Evolutionary conservation across 495 filamentous ascomycete species (phyloP).

Genomic region (Neurospora cerealis): DNA sequence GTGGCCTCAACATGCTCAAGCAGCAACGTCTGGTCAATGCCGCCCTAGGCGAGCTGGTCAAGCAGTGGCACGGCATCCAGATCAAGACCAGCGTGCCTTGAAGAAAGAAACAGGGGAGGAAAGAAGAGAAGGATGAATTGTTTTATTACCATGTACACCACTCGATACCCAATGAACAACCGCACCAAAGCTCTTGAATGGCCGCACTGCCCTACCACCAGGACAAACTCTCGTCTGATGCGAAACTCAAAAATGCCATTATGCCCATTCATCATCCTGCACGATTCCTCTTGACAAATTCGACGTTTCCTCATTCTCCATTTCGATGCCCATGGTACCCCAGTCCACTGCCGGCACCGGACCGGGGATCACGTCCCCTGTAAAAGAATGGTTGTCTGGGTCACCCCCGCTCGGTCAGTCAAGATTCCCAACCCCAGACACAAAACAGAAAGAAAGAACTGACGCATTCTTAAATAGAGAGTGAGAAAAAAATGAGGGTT

Average conservation of each 20-base stretch:
- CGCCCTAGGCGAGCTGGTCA: constrained; percentile 56
- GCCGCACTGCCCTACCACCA: background rate
- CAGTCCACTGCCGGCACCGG: background rate
- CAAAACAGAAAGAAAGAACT: background rate
- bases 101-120: background rate
- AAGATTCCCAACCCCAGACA: background rate
- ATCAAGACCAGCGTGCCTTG: constrained; percentile 48
- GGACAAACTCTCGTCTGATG: background rate
- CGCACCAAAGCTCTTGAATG: background rate
- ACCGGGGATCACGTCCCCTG: background rate
- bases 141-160: background rate
- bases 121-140: background rate
- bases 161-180: constrained; percentile 1
- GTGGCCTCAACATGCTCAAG: constrained; percentile 54
- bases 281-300: background rate
- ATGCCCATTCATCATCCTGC: background rate
- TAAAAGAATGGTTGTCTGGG: background rate
- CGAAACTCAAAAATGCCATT: background rate
- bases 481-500: background rate
- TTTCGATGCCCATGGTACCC: background rate
- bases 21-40: constrained; percentile 65
- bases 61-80: constrained; percentile 68
- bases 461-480: too few relatives aligned
- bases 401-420: background rate
- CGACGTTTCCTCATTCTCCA: background rate